Evolutionary conservation across 2,329 filamentous ascomycete species (phyloP).

Genomic region (Ceratocystis papillata): DNA sequence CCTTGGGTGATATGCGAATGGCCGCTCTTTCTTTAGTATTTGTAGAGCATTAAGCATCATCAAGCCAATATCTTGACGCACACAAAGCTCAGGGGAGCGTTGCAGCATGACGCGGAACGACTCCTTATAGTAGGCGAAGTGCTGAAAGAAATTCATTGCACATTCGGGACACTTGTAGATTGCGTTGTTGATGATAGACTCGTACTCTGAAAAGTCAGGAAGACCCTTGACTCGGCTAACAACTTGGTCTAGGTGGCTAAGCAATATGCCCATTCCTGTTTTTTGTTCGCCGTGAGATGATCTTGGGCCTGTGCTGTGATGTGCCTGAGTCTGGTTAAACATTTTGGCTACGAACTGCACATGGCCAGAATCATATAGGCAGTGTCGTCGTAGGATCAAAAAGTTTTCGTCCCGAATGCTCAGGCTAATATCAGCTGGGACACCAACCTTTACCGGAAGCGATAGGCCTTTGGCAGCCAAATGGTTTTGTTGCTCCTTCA

Average conservation of each 20-base stretch:
- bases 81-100: slow-evolving; percentile 44
- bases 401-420: slow-evolving; percentile 64
- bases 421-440: slow-evolving; percentile 40
- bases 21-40: slow-evolving; percentile 41
- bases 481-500: slow-evolving; percentile 38
- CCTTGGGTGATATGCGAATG: slow-evolving; percentile 38
- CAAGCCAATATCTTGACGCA: slow-evolving; percentile 44
- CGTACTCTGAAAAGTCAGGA: slow-evolving; percentile 49
- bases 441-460: slow-evolving; percentile 35
- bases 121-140: slow-evolving; percentile 45
- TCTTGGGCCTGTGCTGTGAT: slow-evolving; percentile 22
- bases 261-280: slow-evolving; percentile 43
- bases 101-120: slow-evolving; percentile 56
- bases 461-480: slow-evolving; percentile 20
- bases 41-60: slow-evolving; percentile 44
- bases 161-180: slow-evolving; percentile 44
- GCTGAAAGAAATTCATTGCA: slow-evolving; percentile 49
- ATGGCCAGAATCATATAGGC: slow-evolving; percentile 64
- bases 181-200: slow-evolving; percentile 39
- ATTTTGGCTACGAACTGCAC: slow-evolving; percentile 54
- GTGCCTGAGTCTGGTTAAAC: slow-evolving; percentile 44
- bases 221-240: slow-evolving; percentile 60
- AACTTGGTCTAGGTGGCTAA: slow-evolving; percentile 65
- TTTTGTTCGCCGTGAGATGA: slow-evolving; percentile 39
- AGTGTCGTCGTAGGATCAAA: slow-evolving; percentile 61